phyloP scores from a whole-genome alignment of 371 early-diverging fungal species.

The Mortierella sp. region DNA sequence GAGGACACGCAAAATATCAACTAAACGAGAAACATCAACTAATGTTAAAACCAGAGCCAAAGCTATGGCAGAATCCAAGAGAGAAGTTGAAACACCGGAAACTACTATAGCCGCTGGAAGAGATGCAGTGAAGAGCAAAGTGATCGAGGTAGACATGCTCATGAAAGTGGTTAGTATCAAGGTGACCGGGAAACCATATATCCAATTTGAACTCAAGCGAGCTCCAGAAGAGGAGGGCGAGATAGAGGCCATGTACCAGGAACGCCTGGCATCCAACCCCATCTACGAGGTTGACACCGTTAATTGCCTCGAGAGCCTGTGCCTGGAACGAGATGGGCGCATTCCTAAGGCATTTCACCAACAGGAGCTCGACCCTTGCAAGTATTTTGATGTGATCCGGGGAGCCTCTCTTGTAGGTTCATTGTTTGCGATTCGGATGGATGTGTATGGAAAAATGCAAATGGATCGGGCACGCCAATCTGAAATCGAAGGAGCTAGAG shows the following conservation, averaged over 20 bases:
- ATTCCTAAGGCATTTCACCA: constrained; percentile 7
- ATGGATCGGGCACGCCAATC: neutral
- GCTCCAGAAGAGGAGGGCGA: neutral
- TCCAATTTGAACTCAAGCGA: constrained; percentile 8
- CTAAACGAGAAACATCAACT: neutral
- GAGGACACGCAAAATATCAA: too few species aligned
- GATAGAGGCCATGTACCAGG: neutral
- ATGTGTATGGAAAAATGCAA: constrained; percentile 4
- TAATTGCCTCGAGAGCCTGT: neutral
- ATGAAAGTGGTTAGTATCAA: constrained; percentile 1
- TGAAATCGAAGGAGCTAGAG: neutral
- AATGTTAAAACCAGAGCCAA: neutral
- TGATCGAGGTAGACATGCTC: neutral
- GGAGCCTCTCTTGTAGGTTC: constrained; percentile 10
- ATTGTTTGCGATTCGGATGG: constrained; percentile 22
- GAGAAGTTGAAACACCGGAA: too few species aligned
- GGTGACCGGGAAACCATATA: neutral
- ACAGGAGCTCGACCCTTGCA: constrained; percentile 10
- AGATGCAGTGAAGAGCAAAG: neutral
- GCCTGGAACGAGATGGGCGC: constrained; percentile 9
- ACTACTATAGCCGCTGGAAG: neutral
- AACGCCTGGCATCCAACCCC: neutral
- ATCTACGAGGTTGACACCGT: constrained; percentile 10
- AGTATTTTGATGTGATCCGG: constrained; percentile 17
- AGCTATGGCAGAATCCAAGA: neutral